phyloP scores from a whole-genome alignment of 495 filamentous ascomycete species.

The Daldinia concentrica region DNA sequence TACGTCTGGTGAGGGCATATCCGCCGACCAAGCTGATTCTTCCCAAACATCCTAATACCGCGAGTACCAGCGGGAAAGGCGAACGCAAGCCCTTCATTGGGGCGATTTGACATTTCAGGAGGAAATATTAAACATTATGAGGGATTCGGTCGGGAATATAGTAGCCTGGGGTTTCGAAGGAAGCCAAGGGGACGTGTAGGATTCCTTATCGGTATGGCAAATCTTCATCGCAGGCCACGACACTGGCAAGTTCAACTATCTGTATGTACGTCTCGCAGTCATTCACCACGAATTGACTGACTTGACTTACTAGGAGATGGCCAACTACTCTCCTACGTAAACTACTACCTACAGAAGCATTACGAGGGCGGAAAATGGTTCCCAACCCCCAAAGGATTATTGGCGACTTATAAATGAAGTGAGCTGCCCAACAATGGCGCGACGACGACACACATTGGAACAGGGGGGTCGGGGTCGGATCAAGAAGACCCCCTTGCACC shows the following conservation, averaged over 20 bases:
- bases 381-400: slow-evolving; percentile 17
- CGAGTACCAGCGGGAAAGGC: slow-evolving; percentile 43
- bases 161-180: slow-evolving; percentile 26
- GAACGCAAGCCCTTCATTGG: slow-evolving; percentile 47
- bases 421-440: slow-evolving; percentile 22
- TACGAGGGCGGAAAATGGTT: slow-evolving; percentile 10
- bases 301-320: background rate
- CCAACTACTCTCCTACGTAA: slow-evolving; percentile 13
- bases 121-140: slow-evolving; percentile 42
- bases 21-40: slow-evolving; percentile 24
- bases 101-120: slow-evolving; percentile 42
- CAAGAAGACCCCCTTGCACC: slow-evolving; percentile 22
- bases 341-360: slow-evolving; percentile 20
- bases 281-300: slow-evolving; percentile 2
- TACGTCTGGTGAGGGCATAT: slow-evolving; percentile 32
- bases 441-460: slow-evolving; percentile 33
- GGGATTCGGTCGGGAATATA: slow-evolving; percentile 24
- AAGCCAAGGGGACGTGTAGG: slow-evolving; percentile 15
- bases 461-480: slow-evolving; percentile 30
- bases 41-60: slow-evolving; percentile 42
- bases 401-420: slow-evolving; percentile 23
- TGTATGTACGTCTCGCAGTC: slow-evolving; percentile 15
- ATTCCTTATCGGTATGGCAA: slow-evolving; percentile 30
- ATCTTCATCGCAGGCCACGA: slow-evolving; percentile 20
- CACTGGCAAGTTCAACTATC: slow-evolving; percentile 9